Evolutionary conservation across 139 green algal genomes (phyloP), one percentile per base, ranked within the genome.

Genomic region (Micractinium sp.): DNA sequence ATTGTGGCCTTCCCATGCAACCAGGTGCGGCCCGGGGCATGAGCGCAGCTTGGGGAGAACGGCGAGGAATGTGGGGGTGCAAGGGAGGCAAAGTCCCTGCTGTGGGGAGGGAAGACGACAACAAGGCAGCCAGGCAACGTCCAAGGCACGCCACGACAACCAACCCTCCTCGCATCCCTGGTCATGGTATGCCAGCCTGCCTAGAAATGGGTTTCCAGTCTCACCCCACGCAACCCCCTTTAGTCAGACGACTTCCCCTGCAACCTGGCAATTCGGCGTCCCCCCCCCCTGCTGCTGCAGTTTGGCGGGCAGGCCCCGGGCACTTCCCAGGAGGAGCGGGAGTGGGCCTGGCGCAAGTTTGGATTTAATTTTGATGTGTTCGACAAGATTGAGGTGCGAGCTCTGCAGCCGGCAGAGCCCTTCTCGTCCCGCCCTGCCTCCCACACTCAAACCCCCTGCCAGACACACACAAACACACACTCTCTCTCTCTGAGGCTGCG

Each of bases 1-100:
- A 76, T 98, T 3, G 89, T 96, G 13, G 96, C 92, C 4, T 97
- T 98, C 85, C 94, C 96, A 0, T 98, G 96, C 94, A 99, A 99
- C 90, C 96, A 98, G 94, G 86, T 90, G 78, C 56, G 79, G 23
- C 63, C 27, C 56, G 36, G 14, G 2, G 33, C 14, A 19, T 14
- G 23, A 73, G 25, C 23, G 3, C 66, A 29, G 47, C 47, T 9
- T 16, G 47, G 47, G 47, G 47, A 56, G 47, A n/a, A n/a, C n/a
- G 35, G 19, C 33, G 33, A 81, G 13, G n/a, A 13, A 79, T 4
- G 73, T 27, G 19, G 4, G 75, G 1, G 2, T 80, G 74, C 74
- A 80, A 33, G 74, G 27, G 2, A 38, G 69, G 69, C 69, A n/a
- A n/a, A n/a, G n/a, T n/a, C n/a, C n/a, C n/a, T 56, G 47, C 47